Evolutionary conservation across 2,329 filamentous ascomycete genomes (phyloP).

Genomic region (Trichophyton schoenleinii): DNA sequence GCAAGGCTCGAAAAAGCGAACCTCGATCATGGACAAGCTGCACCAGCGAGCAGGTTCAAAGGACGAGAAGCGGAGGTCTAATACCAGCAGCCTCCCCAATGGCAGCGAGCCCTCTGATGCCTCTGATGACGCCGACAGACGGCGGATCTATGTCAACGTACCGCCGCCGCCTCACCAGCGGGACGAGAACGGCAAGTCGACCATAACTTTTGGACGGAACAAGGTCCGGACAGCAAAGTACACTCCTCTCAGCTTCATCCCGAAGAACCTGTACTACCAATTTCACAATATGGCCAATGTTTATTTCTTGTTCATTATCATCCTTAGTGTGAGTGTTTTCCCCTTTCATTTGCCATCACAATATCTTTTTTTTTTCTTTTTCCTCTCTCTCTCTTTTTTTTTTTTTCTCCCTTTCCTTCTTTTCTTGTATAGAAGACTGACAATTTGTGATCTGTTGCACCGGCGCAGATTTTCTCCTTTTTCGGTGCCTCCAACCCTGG

Average conservation of each 20-base stretch:
- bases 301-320: conserved; percentile 94
- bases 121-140: conserved; percentile 30
- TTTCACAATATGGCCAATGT: conserved; percentile 98
- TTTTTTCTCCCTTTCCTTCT: background rate
- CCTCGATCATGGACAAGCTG: conserved; percentile 66
- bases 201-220: conserved; percentile 64
- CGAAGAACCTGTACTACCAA: conserved; percentile 94
- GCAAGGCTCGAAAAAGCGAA: conserved; percentile 64
- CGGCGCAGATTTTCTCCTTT: conserved; percentile 74
- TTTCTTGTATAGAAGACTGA: background rate
- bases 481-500: conserved; percentile 88
- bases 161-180: conserved; percentile 61
- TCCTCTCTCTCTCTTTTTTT: background rate
- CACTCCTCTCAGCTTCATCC: conserved; percentile 84
- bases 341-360: background rate
- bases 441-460: conserved; percentile 14
- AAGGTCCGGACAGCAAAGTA: conserved; percentile 98
- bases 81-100: conserved; percentile 27
- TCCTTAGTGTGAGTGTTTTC: conserved; percentile 63
- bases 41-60: conserved; percentile 48
- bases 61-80: conserved; percentile 56
- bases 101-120: conserved; percentile 13
- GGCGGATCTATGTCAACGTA: conserved; percentile 73
- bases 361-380: background rate
- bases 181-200: conserved; percentile 68